Conservation (phyloP, 2,329 filamentous ascomycete genomes). For the Trichoderma atroviride region DNA sequence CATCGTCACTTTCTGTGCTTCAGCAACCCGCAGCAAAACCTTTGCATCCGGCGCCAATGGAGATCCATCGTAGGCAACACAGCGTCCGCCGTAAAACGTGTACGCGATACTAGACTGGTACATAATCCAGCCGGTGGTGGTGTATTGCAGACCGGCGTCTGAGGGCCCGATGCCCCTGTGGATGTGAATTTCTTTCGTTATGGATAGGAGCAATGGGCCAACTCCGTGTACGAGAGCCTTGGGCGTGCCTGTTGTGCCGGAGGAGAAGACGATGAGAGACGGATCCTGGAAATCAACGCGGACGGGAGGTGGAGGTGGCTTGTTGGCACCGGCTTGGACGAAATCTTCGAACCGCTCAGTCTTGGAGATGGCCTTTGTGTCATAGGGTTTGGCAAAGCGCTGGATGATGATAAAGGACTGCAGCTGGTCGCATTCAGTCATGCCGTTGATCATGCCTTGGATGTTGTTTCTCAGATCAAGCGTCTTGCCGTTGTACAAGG, state of each 20-base stretch:
- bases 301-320: constrained; percentile 53
- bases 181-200: constrained; percentile 60
- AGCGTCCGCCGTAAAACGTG: constrained; percentile 61
- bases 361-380: constrained; percentile 56
- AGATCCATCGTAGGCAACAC: constrained; percentile 80
- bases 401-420: constrained; percentile 65
- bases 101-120: constrained; percentile 65
- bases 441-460: constrained; percentile 65
- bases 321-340: constrained; percentile 39
- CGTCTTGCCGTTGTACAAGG: constrained; percentile 77
- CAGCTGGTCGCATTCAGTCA: constrained; percentile 64
- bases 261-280: constrained; percentile 76
- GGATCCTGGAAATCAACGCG: constrained; percentile 72
- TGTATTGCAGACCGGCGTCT: constrained; percentile 57
- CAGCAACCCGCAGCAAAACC: constrained; percentile 64
- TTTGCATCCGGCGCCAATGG: constrained; percentile 72
- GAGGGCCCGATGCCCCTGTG: constrained; percentile 48
- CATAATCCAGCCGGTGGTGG: constrained; percentile 87
- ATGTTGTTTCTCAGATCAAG: constrained; percentile 76
- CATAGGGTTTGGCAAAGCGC: constrained; percentile 63
- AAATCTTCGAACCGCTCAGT: constrained; percentile 52
- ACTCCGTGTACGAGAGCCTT: constrained; percentile 84
- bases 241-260: constrained; percentile 79
- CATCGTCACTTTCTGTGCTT: constrained; percentile 67
- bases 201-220: constrained; percentile 62